Conservation (phyloP, 1,284 basidiomycete species). For the Singerocomus inundabilis region DNA sequence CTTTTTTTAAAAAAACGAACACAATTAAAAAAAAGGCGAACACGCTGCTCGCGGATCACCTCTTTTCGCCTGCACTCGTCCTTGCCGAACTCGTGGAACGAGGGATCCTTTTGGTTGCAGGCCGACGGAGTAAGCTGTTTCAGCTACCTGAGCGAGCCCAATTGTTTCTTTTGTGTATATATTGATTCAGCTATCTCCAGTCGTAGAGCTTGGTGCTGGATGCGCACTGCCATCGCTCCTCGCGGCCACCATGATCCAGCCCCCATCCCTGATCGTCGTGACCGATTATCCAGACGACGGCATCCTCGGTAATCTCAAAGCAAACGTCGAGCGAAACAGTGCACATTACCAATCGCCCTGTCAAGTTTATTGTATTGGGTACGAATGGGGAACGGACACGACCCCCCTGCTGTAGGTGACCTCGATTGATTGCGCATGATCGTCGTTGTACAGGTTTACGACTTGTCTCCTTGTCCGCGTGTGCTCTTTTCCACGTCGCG, state of each 20-base stretch:
- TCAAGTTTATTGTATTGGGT: constrained; percentile 45
- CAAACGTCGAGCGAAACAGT: constrained; percentile 53
- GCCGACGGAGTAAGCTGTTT: constrained; percentile 17
- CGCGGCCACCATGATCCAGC: constrained; percentile 41
- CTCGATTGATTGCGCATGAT: constrained; percentile 3
- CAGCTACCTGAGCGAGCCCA: no score
- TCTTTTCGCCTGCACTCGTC: constrained; percentile 67
- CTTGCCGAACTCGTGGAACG: constrained; percentile 64
- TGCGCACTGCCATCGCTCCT: constrained; percentile 65
- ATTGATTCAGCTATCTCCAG: constrained; percentile 36
- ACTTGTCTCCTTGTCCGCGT: neutral
- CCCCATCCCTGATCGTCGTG: constrained; percentile 53
- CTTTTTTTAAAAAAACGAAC: no score
- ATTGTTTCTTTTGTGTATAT: neutral
- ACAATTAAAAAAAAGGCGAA: constrained; percentile 66
- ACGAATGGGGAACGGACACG: constrained; percentile 62
- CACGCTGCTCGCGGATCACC: constrained; percentile 66
- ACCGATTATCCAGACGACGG: constrained; percentile 67
- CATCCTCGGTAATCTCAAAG: constrained; percentile 54
- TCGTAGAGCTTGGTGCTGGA: constrained; percentile 67
- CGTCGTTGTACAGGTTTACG: neutral
- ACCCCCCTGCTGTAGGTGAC: constrained; percentile 46
- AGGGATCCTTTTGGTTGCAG: constrained; percentile 39
- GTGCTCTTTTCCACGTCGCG: neutral
- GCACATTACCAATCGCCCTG: constrained; percentile 38